Evolutionary conservation across 805 yeast species (phyloP), one percentile per base, ranked within the genome.

Genomic region (Sugiyamaella americana): DNA sequence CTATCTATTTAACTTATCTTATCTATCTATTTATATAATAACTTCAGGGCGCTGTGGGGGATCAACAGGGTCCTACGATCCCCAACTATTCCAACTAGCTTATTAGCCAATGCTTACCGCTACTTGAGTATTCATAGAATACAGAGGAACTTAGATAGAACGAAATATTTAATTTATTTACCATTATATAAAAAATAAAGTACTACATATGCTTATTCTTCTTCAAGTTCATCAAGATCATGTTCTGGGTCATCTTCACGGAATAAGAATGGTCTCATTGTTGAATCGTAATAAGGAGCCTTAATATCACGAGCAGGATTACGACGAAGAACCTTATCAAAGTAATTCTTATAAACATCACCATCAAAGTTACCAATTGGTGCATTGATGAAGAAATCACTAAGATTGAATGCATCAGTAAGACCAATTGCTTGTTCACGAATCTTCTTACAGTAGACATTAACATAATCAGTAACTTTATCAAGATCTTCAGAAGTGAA

Each of bases 301-400:
- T 81, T 78, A 51, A 76, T 69, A 11, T 63, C 62, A 24, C 53
- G 42, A 24, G 58, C 54, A 5, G 66, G 60, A 42, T 68, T 60
- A 16, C 80, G 78, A 48, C 79, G 79, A 58, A 76, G 78, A 49
- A 82, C 82, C 47, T 71, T 69, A 21, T 60, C 67, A 60, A 82
- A 82, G 68, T 87, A 87, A 63, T 84, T 80, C 60, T 80, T 80
- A 68, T 87, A 88, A 47, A 86, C 80, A 63, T 88, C 82, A 49
- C 96, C 96, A 57, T 84, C 80, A 65, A 75, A 82, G 48, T 72
- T 74, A 40, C 96, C 97, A 48, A 88, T 75, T 3, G 93, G 81
- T 0, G 96, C 80, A 63, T 87, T 85, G 60, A 88, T 74, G 69
- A 84, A 76, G 62, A 75, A 82, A 67, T 88, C 96, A 36, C 87